Conservation (phyloP, 768 basidiomycete species). For the Mycena galopus region DNA sequence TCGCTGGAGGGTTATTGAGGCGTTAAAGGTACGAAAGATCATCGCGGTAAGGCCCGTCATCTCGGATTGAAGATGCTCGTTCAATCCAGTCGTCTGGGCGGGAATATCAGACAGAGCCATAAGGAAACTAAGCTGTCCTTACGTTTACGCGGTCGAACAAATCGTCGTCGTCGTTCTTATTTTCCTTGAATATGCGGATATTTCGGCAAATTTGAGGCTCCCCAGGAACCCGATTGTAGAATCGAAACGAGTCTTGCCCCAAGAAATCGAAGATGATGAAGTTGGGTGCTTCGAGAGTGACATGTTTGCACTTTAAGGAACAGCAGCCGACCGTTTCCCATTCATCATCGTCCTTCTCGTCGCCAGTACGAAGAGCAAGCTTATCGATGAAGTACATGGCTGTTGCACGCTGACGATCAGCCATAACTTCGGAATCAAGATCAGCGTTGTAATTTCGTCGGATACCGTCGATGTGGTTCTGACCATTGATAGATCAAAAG, state of each 20-base stretch:
- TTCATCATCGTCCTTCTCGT: slow-evolving; percentile 99
- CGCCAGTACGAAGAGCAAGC: slow-evolving; percentile 97
- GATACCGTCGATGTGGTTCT: slow-evolving; percentile 94
- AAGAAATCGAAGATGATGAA: slow-evolving; percentile 96
- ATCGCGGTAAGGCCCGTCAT: slow-evolving; percentile 99
- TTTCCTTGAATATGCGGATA: slow-evolving; percentile 95
- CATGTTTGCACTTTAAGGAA: slow-evolving; percentile 96
- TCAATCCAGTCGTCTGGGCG: slow-evolving; percentile 79
- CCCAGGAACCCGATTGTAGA: slow-evolving; percentile 92
- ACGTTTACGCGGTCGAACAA: slow-evolving; percentile 97
- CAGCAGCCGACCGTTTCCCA: slow-evolving; percentile 99
- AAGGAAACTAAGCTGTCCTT: slow-evolving; percentile 44
- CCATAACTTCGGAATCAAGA: slow-evolving; percentile 92
- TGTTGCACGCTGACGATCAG: slow-evolving; percentile 96
- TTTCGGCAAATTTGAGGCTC: slow-evolving; percentile 98
- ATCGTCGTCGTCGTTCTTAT: slow-evolving; percentile 88
- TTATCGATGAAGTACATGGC: slow-evolving; percentile 99
- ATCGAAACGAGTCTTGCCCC: slow-evolving; percentile 99
- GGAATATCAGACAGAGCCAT: slow-evolving; percentile 34
- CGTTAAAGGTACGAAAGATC: slow-evolving; percentile 99
- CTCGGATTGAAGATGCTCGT: slow-evolving; percentile 92
- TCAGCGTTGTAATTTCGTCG: slow-evolving; percentile 89
- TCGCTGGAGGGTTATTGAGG: slow-evolving; percentile 94
- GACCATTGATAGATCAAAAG: slow-evolving; percentile 11
- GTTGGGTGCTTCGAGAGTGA: slow-evolving; percentile 91